Evolutionary conservation across 371 early-diverging fungal genomes (phyloP).

Genomic region (Zopfochytrium polystomum): DNA sequence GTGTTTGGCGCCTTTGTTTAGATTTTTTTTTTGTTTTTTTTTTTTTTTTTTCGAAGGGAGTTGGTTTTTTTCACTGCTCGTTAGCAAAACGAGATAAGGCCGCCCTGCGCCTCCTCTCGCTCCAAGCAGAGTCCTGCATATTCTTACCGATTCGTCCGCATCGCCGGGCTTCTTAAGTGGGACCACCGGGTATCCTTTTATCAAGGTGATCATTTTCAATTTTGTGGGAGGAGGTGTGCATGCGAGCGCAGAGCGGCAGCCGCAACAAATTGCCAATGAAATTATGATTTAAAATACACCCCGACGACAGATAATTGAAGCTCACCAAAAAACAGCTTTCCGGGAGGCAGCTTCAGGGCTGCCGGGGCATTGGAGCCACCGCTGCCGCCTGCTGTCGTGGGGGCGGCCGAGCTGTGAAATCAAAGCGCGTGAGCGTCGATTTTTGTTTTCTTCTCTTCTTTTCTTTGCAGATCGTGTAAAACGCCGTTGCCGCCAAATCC

Average conservation of each 20-base stretch:
- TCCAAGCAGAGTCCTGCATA: background rate
- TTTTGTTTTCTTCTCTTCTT: too few species aligned
- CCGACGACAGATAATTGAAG: background rate
- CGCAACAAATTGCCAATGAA: background rate
- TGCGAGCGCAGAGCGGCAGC: too few species aligned
- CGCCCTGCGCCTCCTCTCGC: slow-evolving; percentile 9
- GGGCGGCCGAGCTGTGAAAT: background rate
- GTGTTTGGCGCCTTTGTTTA: slow-evolving; percentile 7
- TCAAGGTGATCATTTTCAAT: background rate
- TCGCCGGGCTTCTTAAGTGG: slow-evolving; percentile 34
- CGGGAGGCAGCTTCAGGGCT: slow-evolving; percentile 81
- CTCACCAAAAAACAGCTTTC: slow-evolving; percentile 85
- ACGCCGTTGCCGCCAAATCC: too few species aligned
- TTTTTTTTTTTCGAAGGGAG: too few species aligned
- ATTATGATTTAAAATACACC: background rate
- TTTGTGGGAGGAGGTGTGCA: background rate
- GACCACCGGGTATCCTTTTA: slow-evolving; percentile 43
- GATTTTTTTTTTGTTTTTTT: too few species aligned
- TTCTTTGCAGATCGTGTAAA: too few species aligned
- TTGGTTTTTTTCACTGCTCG: too few species aligned
- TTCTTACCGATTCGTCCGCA: slow-evolving; percentile 10
- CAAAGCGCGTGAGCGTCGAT: background rate
- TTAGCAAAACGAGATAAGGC: background rate
- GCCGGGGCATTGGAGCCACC: slow-evolving; percentile 56
- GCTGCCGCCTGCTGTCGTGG: background rate